Percentiles rank a stretch among this genome's conserved stretches.
phyloP scores from a whole-genome alignment of 805 yeast genomes.

The Schizosaccharomyces cryophilus region DNA sequence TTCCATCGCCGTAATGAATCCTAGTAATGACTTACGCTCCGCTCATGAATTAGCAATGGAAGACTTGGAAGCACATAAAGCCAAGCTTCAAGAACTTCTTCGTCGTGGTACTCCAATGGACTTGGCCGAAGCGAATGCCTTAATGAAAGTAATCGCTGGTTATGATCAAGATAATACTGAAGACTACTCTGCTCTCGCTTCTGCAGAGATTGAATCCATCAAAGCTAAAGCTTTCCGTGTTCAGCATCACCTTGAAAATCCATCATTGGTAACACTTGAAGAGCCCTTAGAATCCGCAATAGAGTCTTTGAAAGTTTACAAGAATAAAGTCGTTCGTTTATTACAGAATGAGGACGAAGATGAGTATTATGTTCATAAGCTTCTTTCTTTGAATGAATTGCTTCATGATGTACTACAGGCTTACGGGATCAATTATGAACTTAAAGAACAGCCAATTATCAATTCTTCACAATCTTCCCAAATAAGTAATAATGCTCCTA shows the following conservation, averaged over 20 bases:
- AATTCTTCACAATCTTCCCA: no score
- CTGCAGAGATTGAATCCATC: conserved; percentile 62
- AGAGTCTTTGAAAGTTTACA: conserved; percentile 54
- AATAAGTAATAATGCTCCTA: no score
- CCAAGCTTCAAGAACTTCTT: conserved; percentile 83
- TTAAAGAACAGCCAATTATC: no score
- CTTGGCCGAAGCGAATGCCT: conserved; percentile 79
- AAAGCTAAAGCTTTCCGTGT: conserved; percentile 68
- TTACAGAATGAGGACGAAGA: conserved; percentile 58
- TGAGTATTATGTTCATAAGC: conserved; percentile 33
- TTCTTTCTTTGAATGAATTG: conserved; percentile 48
- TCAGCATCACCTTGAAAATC: conserved; percentile 50
- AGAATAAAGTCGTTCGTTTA: conserved; percentile 66
- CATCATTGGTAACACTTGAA: conserved; percentile 16
- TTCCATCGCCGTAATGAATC: conserved; percentile 81
- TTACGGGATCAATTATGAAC: no score
- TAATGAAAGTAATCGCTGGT: conserved; percentile 97
- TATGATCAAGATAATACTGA: conserved; percentile 61
- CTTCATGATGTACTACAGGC: conserved; percentile 23
- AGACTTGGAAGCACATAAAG: conserved; percentile 77
- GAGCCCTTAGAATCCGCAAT: conserved; percentile 66
- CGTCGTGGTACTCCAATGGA: conserved; percentile 91
- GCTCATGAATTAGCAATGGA: conserved; percentile 78
- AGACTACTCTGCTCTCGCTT: conserved; percentile 53
- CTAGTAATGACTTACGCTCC: conserved; percentile 34